phyloP scores from a whole-genome alignment of 768 basidiomycete genomes.

The Hebeloma cylindrosporum region DNA sequence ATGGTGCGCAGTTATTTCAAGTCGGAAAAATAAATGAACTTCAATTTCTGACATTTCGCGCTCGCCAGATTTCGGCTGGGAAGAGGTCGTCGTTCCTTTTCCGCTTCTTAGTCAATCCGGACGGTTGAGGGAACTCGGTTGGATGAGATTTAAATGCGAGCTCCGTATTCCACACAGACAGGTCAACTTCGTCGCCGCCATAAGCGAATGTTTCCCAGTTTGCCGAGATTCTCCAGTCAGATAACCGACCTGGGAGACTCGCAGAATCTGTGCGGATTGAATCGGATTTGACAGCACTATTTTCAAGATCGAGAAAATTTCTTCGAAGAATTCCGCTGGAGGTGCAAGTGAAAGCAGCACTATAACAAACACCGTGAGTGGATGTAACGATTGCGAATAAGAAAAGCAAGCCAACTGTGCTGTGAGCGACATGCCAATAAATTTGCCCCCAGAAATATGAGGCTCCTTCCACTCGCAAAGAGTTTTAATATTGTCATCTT shows the following conservation, averaged over 20 bases:
- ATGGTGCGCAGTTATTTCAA: neutral
- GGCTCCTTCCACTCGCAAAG: conserved; percentile 63
- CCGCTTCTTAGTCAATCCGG: conserved; percentile 47
- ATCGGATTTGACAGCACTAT: conserved; percentile 7
- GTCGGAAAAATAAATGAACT: neutral
- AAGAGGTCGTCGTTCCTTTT: conserved; percentile 59
- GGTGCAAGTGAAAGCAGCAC: conserved; percentile 67
- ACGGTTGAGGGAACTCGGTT: conserved; percentile 16
- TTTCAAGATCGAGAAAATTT: conserved; percentile 31
- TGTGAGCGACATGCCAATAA: conserved; percentile 58
- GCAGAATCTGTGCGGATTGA: conserved; percentile 24
- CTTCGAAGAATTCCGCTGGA: conserved; percentile 71
- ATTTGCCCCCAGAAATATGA: conserved; percentile 54
- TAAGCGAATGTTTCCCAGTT: conserved; percentile 65
- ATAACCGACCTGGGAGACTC: conserved; percentile 67
- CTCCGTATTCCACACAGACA: conserved; percentile 79
- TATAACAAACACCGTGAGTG: conserved; percentile 17
- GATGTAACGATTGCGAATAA: neutral
- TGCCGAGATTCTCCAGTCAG: conserved; percentile 60
- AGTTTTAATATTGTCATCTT: conserved; percentile 40
- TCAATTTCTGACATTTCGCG: conserved; percentile 61
- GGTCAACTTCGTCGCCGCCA: conserved; percentile 83
- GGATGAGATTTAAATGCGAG: conserved; percentile 41
- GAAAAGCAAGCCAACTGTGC: conserved; percentile 43
- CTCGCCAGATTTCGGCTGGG: conserved; percentile 79